Evolutionary conservation across 1,284 basidiomycete species (phyloP).

Genomic region (Rhodotorula sp.): DNA sequence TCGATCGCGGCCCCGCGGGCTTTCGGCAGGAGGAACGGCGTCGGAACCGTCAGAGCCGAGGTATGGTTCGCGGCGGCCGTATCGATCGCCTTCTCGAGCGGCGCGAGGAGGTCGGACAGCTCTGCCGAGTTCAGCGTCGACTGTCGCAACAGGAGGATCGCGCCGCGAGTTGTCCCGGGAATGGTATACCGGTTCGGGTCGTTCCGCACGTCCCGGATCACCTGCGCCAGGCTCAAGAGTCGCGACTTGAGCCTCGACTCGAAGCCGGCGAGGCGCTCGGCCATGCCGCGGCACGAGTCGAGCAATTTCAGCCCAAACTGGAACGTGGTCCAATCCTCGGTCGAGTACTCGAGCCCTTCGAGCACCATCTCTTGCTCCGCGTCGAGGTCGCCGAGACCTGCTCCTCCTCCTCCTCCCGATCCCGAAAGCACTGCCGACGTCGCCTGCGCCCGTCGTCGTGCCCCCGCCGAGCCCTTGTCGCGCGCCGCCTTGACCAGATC

Average conservation of each 20-base stretch:
- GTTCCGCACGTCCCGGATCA: constrained; percentile 59
- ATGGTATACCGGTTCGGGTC: constrained; percentile 61
- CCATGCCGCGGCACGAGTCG: constrained; percentile 68
- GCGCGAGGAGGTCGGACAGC: constrained; percentile 64
- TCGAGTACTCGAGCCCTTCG: constrained; percentile 75
- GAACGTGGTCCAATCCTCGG: constrained; percentile 81
- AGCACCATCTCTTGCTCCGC: constrained; percentile 61
- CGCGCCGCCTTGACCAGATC: constrained; percentile 54
- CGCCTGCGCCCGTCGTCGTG: constrained; percentile 4
- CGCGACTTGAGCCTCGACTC: constrained; percentile 65
- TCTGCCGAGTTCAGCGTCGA: constrained; percentile 77
- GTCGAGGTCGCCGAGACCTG: constrained; percentile 4
- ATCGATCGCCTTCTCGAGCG: constrained; percentile 37
- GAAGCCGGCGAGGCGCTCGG: constrained; percentile 65
- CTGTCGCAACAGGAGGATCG: constrained; percentile 70
- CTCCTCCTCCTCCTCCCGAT: neutral
- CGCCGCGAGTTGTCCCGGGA: constrained; percentile 66
- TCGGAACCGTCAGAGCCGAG: constrained; percentile 19
- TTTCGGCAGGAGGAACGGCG: constrained; percentile 58
- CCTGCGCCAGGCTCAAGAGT: constrained; percentile 60
- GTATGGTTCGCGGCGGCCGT: constrained; percentile 36
- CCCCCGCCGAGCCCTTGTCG: constrained; percentile 27
- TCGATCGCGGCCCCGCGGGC: constrained; percentile 62
- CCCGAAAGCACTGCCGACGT: neutral
- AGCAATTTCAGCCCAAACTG: constrained; percentile 79